Evolutionary conservation across 2,329 filamentous ascomycete species (phyloP).

Genomic region (Curvularia verruculosa): DNA sequence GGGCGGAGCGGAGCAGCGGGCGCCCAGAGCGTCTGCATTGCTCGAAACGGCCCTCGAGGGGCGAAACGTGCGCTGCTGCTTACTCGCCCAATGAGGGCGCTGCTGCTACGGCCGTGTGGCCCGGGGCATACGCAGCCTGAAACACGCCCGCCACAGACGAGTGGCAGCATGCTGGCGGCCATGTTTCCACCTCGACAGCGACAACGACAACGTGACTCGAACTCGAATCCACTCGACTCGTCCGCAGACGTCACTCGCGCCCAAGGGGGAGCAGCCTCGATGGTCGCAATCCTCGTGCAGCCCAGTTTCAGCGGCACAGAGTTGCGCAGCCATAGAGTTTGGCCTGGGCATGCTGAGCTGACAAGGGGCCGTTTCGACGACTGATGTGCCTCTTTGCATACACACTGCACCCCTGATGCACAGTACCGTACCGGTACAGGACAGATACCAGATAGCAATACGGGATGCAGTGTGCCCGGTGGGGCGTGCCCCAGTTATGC

Average conservation of each 20-base stretch:
- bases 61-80: conserved; percentile 32
- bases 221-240: too few relatives aligned
- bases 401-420: too few relatives aligned
- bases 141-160: conserved; percentile 24
- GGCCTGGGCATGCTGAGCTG: not conserved
- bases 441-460: too few relatives aligned
- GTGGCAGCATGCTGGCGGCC: conserved; percentile 13
- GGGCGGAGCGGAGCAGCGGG: conserved; percentile 19
- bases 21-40: conserved; percentile 17
- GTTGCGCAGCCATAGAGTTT: conserved; percentile 3
- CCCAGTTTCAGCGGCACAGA: conserved; percentile 2
- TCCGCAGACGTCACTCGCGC: too few relatives aligned
- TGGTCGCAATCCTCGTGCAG: too few relatives aligned
- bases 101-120: conserved; percentile 6
- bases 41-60: conserved; percentile 10
- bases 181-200: not conserved
- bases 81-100: conserved; percentile 20
- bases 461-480: too few relatives aligned
- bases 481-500: conserved; percentile 4
- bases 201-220: too few relatives aligned
- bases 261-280: too few relatives aligned
- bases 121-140: conserved; percentile 14
- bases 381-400: not conserved
- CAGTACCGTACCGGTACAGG: too few relatives aligned
- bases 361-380: too few relatives aligned